A percentile compares a stretch with the other conserved stretches of the same genome.
phyloP scores from a whole-genome alignment of 2,329 filamentous ascomycete species.

The Ophiostoma sp. region DNA sequence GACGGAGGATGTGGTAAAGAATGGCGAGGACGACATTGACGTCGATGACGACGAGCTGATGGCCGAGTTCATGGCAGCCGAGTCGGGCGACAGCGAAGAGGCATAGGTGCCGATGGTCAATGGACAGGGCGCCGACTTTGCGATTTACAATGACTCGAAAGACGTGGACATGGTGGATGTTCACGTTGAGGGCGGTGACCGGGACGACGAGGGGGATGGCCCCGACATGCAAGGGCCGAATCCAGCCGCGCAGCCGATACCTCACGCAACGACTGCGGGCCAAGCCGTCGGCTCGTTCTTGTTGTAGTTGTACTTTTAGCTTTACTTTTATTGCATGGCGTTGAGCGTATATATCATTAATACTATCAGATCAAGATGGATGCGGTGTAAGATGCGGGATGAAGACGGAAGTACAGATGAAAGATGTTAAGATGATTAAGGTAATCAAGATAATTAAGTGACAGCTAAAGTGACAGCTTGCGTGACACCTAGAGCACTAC shows the following conservation, averaged over 20 bases:
- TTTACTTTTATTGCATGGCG: background rate
- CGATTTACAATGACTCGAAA: background rate
- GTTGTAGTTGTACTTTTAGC: background rate
- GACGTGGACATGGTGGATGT: background rate
- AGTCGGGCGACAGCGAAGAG: conserved; percentile 44
- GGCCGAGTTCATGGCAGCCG: conserved; percentile 58
- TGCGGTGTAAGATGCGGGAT: too few species aligned
- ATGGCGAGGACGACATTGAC: conserved; percentile 31
- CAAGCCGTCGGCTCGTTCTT: conserved; percentile 20
- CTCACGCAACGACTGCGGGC: conserved; percentile 6
- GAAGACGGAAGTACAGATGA: too few species aligned
- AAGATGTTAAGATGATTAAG: too few species aligned
- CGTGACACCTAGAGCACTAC: too few species aligned
- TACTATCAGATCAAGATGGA: background rate
- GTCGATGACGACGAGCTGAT: conserved; percentile 54
- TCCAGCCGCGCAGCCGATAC: background rate
- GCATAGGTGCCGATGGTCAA: conserved; percentile 19
- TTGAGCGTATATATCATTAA: conserved; percentile 14
- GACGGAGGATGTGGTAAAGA: background rate
- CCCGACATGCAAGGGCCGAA: background rate
- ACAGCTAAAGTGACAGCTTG: too few species aligned
- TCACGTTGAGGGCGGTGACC: background rate
- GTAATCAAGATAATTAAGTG: too few species aligned
- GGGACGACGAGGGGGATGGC: background rate
- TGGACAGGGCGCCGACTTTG: background rate